These are phyloP conservation scores for Paramecium sonneborni DNA, from an alignment of 73 alveolate genomes.

Conservation along the genomic window DNA sequence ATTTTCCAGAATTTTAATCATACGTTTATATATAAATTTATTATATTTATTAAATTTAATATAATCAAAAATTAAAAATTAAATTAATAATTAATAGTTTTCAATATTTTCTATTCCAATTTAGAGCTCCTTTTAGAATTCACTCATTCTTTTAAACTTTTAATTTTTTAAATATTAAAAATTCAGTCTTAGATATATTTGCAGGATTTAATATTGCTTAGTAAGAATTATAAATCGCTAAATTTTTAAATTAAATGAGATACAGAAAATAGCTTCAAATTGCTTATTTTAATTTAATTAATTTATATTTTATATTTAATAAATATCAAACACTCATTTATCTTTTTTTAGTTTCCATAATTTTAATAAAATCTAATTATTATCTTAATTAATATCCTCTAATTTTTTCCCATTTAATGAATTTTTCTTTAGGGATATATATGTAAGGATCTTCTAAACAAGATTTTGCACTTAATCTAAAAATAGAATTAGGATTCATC, in stretches of 20 bases:
- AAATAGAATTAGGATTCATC: conserved; percentile 1
- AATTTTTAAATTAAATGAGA: too few relatives aligned
- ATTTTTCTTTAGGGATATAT: background rate
- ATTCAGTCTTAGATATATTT: conserved; percentile 27
- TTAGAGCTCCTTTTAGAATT: conserved; percentile 51
- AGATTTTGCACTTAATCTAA: background rate
- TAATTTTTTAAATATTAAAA: conserved; percentile 40
- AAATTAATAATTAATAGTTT: too few relatives aligned
- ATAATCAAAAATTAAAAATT: too few relatives aligned
- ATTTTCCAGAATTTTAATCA: too few relatives aligned
- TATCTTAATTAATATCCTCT: background rate
- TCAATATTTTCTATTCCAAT: too few relatives aligned
- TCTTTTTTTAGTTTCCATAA: background rate
- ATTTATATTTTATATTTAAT: too few relatives aligned
- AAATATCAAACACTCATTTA: background rate
- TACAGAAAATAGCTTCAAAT: too few relatives aligned
- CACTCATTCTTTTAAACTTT: conserved; percentile 2
- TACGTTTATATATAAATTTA: too few relatives aligned
- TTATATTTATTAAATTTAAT: too few relatives aligned
- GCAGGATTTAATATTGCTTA: too few relatives aligned
- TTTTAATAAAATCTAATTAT: background rate
- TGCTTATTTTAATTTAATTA: too few relatives aligned
- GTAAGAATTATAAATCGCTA: too few relatives aligned
- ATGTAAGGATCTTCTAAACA: background rate
- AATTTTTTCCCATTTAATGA: conserved; percentile 28